Evolutionary conservation across 495 filamentous ascomycete species (phyloP).

Genomic region (Staphylotrichum longicolle): DNA sequence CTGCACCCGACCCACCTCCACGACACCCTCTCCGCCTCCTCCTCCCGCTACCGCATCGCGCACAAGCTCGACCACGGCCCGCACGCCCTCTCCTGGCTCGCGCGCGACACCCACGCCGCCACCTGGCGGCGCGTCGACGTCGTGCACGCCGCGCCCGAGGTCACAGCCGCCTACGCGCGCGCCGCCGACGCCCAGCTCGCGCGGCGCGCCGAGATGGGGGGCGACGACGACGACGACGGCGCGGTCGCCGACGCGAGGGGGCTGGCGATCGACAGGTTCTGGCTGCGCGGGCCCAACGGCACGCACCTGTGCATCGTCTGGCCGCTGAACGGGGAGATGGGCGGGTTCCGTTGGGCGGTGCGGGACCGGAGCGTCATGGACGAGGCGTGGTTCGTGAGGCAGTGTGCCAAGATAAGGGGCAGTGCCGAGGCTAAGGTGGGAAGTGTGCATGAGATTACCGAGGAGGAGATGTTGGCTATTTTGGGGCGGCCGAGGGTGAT

Average conservation of each 20-base stretch:
- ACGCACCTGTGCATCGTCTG: background rate
- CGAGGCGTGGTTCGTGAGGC: constrained; percentile 2
- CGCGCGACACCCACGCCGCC: background rate
- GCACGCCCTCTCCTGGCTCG: constrained; percentile 14
- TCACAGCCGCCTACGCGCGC: background rate
- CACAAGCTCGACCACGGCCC: constrained; percentile 11
- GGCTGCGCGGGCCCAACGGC: constrained; percentile 1
- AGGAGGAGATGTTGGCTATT: constrained; percentile 11
- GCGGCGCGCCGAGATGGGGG: background rate
- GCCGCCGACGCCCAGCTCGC: too few species aligned
- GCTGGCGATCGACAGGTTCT: background rate
- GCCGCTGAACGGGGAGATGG: background rate
- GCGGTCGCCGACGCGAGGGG: background rate
- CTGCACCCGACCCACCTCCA: constrained; percentile 14
- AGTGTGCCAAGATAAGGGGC: background rate
- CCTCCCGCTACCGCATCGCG: constrained; percentile 1
- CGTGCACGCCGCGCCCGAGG: background rate
- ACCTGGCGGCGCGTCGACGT: constrained; percentile 15
- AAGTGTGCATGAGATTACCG: constrained; percentile 6
- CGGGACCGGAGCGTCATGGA: background rate
- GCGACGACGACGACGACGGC: background rate
- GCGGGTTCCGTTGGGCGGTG: background rate
- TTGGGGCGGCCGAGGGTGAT: background rate
- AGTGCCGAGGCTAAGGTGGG: background rate
- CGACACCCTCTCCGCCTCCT: background rate